Evolutionary conservation across 164 flowering plant species (phyloP), one percentile per base, ranked within the genome.

Genomic region (Piper longum): DNA sequence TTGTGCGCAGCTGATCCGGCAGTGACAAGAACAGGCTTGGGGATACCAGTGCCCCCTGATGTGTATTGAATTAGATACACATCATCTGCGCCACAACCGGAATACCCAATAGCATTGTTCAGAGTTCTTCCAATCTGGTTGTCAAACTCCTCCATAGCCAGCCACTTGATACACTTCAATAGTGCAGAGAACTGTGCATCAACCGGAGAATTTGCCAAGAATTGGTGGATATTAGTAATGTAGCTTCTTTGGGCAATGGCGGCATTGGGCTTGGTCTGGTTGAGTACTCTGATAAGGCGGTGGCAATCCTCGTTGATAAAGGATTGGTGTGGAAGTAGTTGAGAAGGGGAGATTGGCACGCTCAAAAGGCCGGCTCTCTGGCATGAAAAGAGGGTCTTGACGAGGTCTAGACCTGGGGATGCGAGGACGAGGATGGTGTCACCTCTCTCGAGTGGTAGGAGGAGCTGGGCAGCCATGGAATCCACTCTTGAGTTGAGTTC

Each of bases 1-100:
- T 87, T 87, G 60, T 87, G 90, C 26, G 83, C 85, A 2, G 93
- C 93, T n/a, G 89, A 66, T n/a, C 86, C 89, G 0, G 88, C 82
- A 0, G 87, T 81, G 61, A 83, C 83, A 8, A 85, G 78, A 17
- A 85, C 89, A 0, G 89, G 88, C 60, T 85, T 85, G 5, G 93
- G 85, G 26, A 83, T 82, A 48, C 77, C 86, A 17, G 90, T 87
- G 1, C 88, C 80, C 4, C 95, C 90, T 0, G 88, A 87, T 0
- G 90, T 85, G 81, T 83, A 87, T 68, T 87, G 95, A 64, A 87
- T 74, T 72, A 83, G 66, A 66, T 85, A 83, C 56, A 79, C 73
- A 2, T 87, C 87, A 2, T 80, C 77, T 0, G 76, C 60, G 56
- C 62, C 78, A 67, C 84, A 78, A 2, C 88, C 95, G 52, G 63